Evolutionary conservation across 2,329 filamentous ascomycete genomes (phyloP), one percentile per base, ranked within the genome.

Genomic region (Cercospora beticola): DNA sequence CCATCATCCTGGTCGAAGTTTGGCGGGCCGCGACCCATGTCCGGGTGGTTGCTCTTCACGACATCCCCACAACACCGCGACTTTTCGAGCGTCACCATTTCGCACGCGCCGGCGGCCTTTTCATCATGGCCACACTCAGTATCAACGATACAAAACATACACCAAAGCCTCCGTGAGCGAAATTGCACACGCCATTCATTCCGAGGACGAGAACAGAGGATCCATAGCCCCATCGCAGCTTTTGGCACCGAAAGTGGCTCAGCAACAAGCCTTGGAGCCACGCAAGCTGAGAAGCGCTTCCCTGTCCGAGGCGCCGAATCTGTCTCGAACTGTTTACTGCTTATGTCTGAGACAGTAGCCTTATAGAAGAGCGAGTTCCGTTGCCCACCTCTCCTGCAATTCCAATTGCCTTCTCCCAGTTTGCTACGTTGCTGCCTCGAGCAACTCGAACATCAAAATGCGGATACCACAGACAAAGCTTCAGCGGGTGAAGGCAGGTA

Each of bases 401-500:
- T 18, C 10, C 33, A 21, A 59, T 33, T 33, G 31, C 46, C 49
- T 26, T 33, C 2, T 12, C n/a, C 10, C 23, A 40, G 49, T 28
- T 36, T 57, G 62, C 62, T 57, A 18, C 30, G 4, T 8, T 31
- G 18, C 49, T 57, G 28, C n/a, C 49, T 18, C 52, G 23, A 57
- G 43, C 18, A 36, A 36, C 28, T 58, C 18, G 9, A 30, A 64
- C 12, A 49, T 23, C 66, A 66, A 8, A 3, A 83, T 84, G 82
- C 77, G 81, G 69, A 77, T 84, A 67, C 78, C 79, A 65, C 81
- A 82, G 71, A 80, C 75, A 46, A 81, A 83, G 72, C 79, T 86
- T 31, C 85, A 86, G 71, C 84, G 85, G 75, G 83, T 82, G 74
- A 89, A 89, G 78, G 84, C 84, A 56, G 79, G 82, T 52, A 77